These are phyloP conservation scores for Penicillium tannophilum DNA, from an alignment of 495 filamentous ascomycete genomes.

Conservation along the genomic window DNA sequence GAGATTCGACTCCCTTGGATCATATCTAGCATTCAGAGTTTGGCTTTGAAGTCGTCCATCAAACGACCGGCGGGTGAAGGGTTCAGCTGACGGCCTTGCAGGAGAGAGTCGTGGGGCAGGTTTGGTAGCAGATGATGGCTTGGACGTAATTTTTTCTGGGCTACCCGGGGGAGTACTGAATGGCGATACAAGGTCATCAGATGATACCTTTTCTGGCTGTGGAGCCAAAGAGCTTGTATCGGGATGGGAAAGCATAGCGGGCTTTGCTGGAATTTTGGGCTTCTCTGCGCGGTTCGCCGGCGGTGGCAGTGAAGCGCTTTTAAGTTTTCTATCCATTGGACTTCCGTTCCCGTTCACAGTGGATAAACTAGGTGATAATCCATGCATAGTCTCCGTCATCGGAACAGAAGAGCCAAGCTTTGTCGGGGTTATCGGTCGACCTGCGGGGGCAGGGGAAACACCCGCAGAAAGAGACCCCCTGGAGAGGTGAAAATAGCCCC, in stretches of 20 bases:
- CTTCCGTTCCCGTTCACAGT: constrained; percentile 25
- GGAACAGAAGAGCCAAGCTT: constrained; percentile 53
- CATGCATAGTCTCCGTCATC: constrained; percentile 50
- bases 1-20: constrained; percentile 36
- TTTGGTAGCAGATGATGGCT: constrained; percentile 20
- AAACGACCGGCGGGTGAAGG: constrained; percentile 30
- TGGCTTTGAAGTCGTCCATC: constrained; percentile 29
- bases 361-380: constrained; percentile 50
- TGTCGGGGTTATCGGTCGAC: constrained; percentile 51
- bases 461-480: constrained; percentile 34
- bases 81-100: constrained; percentile 27
- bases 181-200: constrained; percentile 69
- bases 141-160: constrained; percentile 55
- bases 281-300: constrained; percentile 82
- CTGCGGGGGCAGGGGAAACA: constrained; percentile 47
- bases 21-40: constrained; percentile 12
- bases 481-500: constrained; percentile 25
- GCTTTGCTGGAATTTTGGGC: constrained; percentile 65
- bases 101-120: constrained; percentile 16
- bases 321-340: constrained; percentile 35
- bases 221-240: constrained; percentile 39
- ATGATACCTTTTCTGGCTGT: constrained; percentile 30
- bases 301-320: constrained; percentile 58
- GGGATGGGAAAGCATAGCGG: constrained; percentile 36
- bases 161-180: constrained; percentile 90